phyloP scores from a whole-genome alignment of 2,329 filamentous ascomycete genomes.

The Dryadomyces quercus-mongolicae region DNA sequence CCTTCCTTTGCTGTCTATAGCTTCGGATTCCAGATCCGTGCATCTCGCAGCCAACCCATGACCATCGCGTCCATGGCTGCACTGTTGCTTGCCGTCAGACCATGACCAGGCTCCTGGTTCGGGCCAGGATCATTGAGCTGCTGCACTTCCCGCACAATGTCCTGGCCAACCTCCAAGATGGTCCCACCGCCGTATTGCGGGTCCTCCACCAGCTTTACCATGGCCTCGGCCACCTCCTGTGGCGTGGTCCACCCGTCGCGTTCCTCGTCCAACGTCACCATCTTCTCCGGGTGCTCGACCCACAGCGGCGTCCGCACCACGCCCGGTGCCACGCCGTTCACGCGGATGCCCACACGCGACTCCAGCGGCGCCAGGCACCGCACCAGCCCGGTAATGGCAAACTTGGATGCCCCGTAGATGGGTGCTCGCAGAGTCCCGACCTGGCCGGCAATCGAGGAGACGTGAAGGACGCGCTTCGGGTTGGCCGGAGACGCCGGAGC shows the following conservation, averaged over 20 bases:
- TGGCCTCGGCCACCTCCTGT: conserved; percentile 28
- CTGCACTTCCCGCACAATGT: not conserved
- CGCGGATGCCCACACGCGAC: conserved; percentile 20
- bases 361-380: conserved; percentile 27
- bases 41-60: not conserved
- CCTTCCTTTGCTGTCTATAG: too few species aligned
- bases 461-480: conserved; percentile 20
- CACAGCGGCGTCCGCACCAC: conserved; percentile 32
- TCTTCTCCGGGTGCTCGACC: conserved; percentile 31
- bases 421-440: conserved; percentile 21
- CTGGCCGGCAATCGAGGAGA: conserved; percentile 21
- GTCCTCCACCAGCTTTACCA: conserved; percentile 26
- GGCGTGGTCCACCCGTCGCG: conserved; percentile 29
- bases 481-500: conserved; percentile 11
- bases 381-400: conserved; percentile 26
- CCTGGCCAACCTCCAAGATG: conserved; percentile 24
- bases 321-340: conserved; percentile 32
- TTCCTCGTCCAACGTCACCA: conserved; percentile 15
- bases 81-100: not conserved
- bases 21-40: not conserved
- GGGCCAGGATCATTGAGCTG: conserved; percentile 1
- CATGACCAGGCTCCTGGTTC: not conserved
- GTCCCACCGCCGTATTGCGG: conserved; percentile 24
- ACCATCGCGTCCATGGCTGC: not conserved
- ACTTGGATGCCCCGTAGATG: conserved; percentile 27